Evolutionary conservation across 2,329 filamentous ascomycete genomes (phyloP).

Genomic region (Pochonia chlamydosporia): DNA sequence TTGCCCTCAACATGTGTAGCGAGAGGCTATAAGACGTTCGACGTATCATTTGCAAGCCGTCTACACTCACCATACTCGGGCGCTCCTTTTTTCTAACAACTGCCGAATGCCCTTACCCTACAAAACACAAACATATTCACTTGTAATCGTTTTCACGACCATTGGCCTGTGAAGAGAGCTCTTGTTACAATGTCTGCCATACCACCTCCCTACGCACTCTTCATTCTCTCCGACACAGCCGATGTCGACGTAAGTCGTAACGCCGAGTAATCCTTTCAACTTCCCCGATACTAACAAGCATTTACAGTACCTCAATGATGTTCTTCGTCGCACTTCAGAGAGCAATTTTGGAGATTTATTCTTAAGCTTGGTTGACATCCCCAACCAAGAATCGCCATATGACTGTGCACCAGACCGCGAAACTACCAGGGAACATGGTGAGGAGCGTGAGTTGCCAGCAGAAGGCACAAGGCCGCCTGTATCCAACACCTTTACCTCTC

Average conservation of each 20-base stretch:
- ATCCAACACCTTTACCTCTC: not conserved
- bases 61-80: too few relatives aligned
- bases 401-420: not conserved
- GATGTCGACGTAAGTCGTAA: not conserved
- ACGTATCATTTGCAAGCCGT: too few relatives aligned
- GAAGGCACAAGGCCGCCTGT: not conserved
- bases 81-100: too few relatives aligned
- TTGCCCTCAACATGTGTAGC: too few relatives aligned
- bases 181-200: not conserved
- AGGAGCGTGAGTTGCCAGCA: not conserved
- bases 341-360: not conserved
- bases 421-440: not conserved
- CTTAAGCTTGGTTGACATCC: not conserved
- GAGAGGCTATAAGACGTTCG: too few relatives aligned
- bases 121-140: too few relatives aligned
- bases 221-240: not conserved
- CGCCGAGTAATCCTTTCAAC: too few relatives aligned
- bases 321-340: not conserved
- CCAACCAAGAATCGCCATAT: not conserved
- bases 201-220: not conserved
- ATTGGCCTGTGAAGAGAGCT: too few relatives aligned
- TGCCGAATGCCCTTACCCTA: too few relatives aligned
- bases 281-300: too few relatives aligned
- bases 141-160: too few relatives aligned
- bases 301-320: not conserved